These are phyloP conservation scores for Decorospora gaudefroyi DNA, from an alignment of 2,329 filamentous ascomycete species.

Conservation along the genomic window DNA sequence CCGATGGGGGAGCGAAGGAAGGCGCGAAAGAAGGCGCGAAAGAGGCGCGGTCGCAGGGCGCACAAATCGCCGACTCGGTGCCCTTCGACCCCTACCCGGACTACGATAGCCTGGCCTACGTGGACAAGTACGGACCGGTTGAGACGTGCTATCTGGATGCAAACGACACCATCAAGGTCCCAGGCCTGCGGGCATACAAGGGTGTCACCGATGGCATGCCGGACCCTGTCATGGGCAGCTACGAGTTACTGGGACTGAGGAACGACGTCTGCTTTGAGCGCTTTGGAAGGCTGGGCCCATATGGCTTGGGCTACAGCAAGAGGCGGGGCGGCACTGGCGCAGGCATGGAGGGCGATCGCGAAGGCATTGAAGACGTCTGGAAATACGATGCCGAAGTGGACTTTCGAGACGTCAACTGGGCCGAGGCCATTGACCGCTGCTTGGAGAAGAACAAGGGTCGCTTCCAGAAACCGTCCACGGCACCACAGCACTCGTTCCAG, in stretches of 20 bases:
- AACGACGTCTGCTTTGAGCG: constrained; percentile 93
- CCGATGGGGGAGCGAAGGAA: too few species aligned
- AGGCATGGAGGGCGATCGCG: constrained; percentile 81
- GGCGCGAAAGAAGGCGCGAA: constrained; percentile 33
- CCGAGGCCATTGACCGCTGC: constrained; percentile 74
- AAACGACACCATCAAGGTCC: constrained; percentile 67
- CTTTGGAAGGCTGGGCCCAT: constrained; percentile 84
- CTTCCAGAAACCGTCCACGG: constrained; percentile 57
- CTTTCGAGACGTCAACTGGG: constrained; percentile 78
- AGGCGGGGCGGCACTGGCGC: constrained; percentile 79
- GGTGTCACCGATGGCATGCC: constrained; percentile 86
- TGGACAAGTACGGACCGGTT: constrained; percentile 61
- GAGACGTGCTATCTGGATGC: constrained; percentile 79
- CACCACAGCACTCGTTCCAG: constrained; percentile 48
- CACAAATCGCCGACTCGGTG: constrained; percentile 38
- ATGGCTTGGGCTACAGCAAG: constrained; percentile 83
- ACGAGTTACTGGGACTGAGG: constrained; percentile 75
- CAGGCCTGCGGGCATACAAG: constrained; percentile 71
- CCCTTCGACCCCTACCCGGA: constrained; percentile 71
- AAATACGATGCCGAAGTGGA: constrained; percentile 71
- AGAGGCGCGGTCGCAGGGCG: constrained; percentile 38
- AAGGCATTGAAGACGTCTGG: constrained; percentile 83
- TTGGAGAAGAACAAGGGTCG: constrained; percentile 70
- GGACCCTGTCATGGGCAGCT: constrained; percentile 82
- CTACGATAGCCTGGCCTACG: constrained; percentile 63